These are phyloP conservation scores for Phytophthora fragariaefolia DNA, from an alignment of 352 stramenopile genomes.

Conservation along the genomic window DNA sequence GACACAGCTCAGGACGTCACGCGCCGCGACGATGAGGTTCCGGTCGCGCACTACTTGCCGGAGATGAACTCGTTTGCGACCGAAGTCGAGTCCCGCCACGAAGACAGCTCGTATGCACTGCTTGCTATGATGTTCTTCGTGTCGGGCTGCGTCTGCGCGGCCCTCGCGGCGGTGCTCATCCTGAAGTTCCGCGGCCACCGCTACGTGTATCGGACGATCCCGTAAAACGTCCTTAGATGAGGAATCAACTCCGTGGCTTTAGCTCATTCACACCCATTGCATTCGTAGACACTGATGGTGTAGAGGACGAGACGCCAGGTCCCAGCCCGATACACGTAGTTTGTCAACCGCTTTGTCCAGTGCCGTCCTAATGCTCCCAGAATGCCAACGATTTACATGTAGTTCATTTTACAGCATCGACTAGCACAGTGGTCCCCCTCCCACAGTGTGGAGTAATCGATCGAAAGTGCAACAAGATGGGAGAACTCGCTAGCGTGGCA, in stretches of 20 bases:
- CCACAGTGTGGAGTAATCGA: constrained; percentile 14
- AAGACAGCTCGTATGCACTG: constrained; percentile 28
- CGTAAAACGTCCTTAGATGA: constrained; percentile 22
- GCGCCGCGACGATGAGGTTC: constrained; percentile 38
- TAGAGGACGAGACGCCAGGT: constrained; percentile 13
- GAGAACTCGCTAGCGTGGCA: background rate
- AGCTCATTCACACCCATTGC: no score
- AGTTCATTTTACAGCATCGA: no score
- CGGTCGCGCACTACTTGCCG: constrained; percentile 19
- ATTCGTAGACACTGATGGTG: constrained; percentile 7
- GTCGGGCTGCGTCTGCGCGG: constrained; percentile 61
- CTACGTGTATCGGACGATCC: constrained; percentile 69
- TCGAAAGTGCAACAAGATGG: constrained; percentile 10
- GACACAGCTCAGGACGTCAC: constrained; percentile 87
- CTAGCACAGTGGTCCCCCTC: constrained; percentile 10
- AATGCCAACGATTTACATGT: no score
- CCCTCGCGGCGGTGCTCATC: constrained; percentile 43
- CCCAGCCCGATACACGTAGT: constrained; percentile 4
- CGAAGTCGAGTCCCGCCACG: constrained; percentile 7
- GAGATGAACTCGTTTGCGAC: constrained; percentile 20
- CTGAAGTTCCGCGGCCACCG: constrained; percentile 59
- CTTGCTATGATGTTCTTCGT: constrained; percentile 66
- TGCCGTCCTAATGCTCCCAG: no score
- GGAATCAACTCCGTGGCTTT: no score
- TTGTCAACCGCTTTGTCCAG: background rate